Evolutionary conservation across 2,329 filamentous ascomycete genomes (phyloP).

Genomic region (Davidsoniella neocaledoniae): DNA sequence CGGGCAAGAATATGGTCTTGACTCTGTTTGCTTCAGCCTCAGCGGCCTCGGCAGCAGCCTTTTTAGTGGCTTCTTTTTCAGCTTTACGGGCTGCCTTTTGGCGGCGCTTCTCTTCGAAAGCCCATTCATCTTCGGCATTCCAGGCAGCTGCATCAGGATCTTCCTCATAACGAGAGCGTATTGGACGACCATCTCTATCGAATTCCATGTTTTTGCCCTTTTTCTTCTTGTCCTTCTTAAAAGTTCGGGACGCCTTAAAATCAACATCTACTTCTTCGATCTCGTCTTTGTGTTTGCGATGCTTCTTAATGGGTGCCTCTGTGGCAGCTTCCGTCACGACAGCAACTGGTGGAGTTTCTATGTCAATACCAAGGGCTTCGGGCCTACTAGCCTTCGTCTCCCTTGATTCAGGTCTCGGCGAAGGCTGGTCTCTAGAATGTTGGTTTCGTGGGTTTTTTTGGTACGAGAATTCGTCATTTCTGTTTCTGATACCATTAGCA

Average conservation of each 20-base stretch:
- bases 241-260: neutral
- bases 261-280: conserved; percentile 4
- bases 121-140: conserved; percentile 9
- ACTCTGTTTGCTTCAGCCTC: conserved; percentile 25
- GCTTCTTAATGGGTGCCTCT: neutral
- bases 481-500: neutral
- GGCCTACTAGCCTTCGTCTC: neutral
- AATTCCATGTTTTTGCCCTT: conserved; percentile 5
- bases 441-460: no score
- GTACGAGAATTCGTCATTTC: neutral
- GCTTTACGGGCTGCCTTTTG: conserved; percentile 10
- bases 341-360: conserved; percentile 1
- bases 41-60: conserved; percentile 5
- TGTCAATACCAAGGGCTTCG: conserved; percentile 7
- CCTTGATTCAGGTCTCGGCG: neutral
- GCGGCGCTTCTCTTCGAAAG: conserved; percentile 6
- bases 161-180: conserved; percentile 4
- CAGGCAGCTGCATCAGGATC: conserved; percentile 7
- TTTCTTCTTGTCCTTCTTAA: conserved; percentile 4
- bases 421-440: no score
- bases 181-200: neutral
- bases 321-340: neutral
- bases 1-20: conserved; percentile 58
- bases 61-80: conserved; percentile 10
- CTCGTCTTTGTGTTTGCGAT: conserved; percentile 1